Conservation (phyloP, 164 flowering plant species). For the Berberis vulgaris region DNA sequence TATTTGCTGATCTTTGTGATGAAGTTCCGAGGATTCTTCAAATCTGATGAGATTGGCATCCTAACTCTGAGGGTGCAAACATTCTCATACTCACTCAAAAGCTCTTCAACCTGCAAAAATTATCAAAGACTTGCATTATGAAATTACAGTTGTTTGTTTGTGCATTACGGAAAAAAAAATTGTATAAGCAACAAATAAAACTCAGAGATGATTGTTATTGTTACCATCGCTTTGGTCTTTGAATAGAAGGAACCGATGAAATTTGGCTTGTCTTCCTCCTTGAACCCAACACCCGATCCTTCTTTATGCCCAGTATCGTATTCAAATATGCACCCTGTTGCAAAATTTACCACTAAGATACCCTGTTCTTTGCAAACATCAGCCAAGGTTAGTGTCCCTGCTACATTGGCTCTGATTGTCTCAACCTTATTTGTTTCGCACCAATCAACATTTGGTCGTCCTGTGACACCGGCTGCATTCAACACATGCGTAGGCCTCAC, state of each 20-base stretch:
- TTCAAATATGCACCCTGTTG: slow-evolving; percentile 13
- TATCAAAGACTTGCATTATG: not conserved
- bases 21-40: slow-evolving; percentile 10
- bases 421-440: slow-evolving; percentile 8
- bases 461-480: slow-evolving; percentile 13
- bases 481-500: slow-evolving; percentile 11
- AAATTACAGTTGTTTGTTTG: not conserved
- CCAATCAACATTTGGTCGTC: slow-evolving; percentile 13
- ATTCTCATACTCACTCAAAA: slow-evolving; percentile 6
- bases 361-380: slow-evolving; percentile 10
- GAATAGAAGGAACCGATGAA: slow-evolving; percentile 11
- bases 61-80: slow-evolving; percentile 12
- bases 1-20: slow-evolving; percentile 10
- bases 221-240: slow-evolving; percentile 14
- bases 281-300: slow-evolving; percentile 12
- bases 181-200: not conserved
- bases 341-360: slow-evolving; percentile 9
- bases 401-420: slow-evolving; percentile 8
- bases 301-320: slow-evolving; percentile 6
- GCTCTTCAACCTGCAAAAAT: slow-evolving; percentile 8
- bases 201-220: not conserved
- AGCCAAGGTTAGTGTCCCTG: slow-evolving; percentile 8
- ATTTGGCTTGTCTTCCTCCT: slow-evolving; percentile 12
- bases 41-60: slow-evolving; percentile 10
- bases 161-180: not conserved